Conservation (phyloP, 1,284 basidiomycete species). For the Microbotryum silenes-acaulis region DNA sequence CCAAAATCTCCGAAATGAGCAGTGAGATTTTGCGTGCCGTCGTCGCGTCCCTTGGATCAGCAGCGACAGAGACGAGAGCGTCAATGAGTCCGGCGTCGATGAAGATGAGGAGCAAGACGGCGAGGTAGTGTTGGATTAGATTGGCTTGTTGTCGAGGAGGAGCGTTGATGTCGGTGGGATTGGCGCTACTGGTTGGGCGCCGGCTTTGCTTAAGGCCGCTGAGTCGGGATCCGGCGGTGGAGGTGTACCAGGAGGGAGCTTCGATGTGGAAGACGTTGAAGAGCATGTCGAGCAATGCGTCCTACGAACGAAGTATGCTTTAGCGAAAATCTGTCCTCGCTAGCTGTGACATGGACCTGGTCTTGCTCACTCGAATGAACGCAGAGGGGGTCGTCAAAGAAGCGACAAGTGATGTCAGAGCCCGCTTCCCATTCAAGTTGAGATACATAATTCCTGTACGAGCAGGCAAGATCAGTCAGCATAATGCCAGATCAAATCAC, state of each 20-base stretch:
- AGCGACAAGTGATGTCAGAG: constrained; percentile 75
- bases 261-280: constrained; percentile 89
- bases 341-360: not conserved
- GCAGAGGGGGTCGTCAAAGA: constrained; percentile 79
- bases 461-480: not conserved
- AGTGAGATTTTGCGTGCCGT: constrained; percentile 80
- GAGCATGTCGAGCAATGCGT: constrained; percentile 85
- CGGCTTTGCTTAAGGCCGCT: constrained; percentile 45
- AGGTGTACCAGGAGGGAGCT: constrained; percentile 80
- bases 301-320: constrained; percentile 48
- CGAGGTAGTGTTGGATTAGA: constrained; percentile 86
- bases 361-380: constrained; percentile 60
- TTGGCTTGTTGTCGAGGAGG: constrained; percentile 56
- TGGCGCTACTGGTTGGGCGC: not conserved
- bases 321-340: not conserved
- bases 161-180: constrained; percentile 37
- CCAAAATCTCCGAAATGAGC: constrained; percentile 83
- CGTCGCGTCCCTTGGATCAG: constrained; percentile 56
- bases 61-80: constrained; percentile 72
- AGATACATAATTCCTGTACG: constrained; percentile 80
- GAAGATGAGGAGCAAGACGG: constrained; percentile 77
- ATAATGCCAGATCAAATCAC: not conserved
- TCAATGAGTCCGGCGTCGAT: constrained; percentile 80
- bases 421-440: constrained; percentile 78
- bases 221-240: constrained; percentile 52